A percentile compares a stretch with the other conserved stretches of the same genome.
These are phyloP conservation scores for Rhizophagus clarus DNA, from an alignment of 192 early-diverging fungal genomes.

Conservation along the genomic window DNA sequence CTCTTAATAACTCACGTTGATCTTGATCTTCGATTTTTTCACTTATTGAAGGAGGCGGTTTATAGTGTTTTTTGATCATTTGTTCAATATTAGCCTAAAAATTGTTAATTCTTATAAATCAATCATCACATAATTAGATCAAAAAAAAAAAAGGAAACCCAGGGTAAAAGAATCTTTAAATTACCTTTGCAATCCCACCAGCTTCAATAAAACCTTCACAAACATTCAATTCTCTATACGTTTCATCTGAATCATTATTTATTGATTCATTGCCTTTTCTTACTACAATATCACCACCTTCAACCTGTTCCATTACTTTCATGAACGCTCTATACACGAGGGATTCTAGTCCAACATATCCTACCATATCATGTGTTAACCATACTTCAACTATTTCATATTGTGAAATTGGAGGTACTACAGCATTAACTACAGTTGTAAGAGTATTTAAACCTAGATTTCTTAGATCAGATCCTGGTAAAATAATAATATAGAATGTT, in stretches of 20 bases:
- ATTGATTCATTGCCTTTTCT: slow-evolving; percentile 43
- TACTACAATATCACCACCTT: slow-evolving; percentile 59
- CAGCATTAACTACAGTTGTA: slow-evolving; percentile 55
- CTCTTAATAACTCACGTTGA: slow-evolving; percentile 16
- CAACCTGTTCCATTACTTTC: slow-evolving; percentile 62
- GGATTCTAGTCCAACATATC: slow-evolving; percentile 55
- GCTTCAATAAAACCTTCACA: slow-evolving; percentile 60
- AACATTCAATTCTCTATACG: slow-evolving; percentile 51
- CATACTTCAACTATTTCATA: slow-evolving; percentile 64
- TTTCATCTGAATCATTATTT: slow-evolving; percentile 36
- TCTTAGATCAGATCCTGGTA: slow-evolving; percentile 51
- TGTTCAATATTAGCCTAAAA: slow-evolving; percentile 59
- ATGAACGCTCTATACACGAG: slow-evolving; percentile 57
- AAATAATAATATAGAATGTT: slow-evolving; percentile 1
- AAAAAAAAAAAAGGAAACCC: too few species aligned
- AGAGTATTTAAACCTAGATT: slow-evolving; percentile 49
- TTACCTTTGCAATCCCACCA: slow-evolving; percentile 56
- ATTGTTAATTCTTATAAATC: not conserved
- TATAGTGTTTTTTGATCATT: slow-evolving; percentile 52
- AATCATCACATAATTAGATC: not conserved
- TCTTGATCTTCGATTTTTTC: slow-evolving; percentile 26
- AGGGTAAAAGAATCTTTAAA: not conserved
- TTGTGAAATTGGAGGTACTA: slow-evolving; percentile 62
- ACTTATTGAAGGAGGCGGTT: slow-evolving; percentile 33
- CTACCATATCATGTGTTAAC: slow-evolving; percentile 59